Evolutionary conservation across 2,329 filamentous ascomycete genomes (phyloP).

Genomic region (Trichoderma guizhouense): DNA sequence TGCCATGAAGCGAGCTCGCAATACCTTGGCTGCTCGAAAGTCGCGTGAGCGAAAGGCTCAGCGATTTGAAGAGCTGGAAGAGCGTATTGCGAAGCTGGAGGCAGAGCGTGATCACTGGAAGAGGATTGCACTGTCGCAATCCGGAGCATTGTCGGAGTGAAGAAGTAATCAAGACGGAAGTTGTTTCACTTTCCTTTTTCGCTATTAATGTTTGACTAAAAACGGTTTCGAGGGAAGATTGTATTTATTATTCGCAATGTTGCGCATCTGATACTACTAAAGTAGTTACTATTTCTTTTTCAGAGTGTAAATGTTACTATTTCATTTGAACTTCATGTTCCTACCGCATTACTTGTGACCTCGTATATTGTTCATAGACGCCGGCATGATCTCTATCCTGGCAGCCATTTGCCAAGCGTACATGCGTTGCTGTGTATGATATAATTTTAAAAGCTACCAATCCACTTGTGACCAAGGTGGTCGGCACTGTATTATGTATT

Average conservation of each 20-base stretch:
- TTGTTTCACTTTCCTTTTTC: conserved; percentile 18
- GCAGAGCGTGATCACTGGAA: conserved; percentile 66
- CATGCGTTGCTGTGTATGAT: too few relatives aligned
- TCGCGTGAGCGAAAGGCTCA: conserved; percentile 83
- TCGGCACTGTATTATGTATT: too few relatives aligned
- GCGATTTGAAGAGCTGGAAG: conserved; percentile 71
- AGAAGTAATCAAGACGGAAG: conserved; percentile 16
- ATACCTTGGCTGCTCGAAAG: conserved; percentile 90
- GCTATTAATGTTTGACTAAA: conserved; percentile 15
- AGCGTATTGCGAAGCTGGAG: conserved; percentile 66
- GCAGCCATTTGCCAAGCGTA: too few relatives aligned
- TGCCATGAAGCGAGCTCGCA: conserved; percentile 91
- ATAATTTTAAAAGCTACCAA: too few relatives aligned
- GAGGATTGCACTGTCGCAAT: conserved; percentile 47
- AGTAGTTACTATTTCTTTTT: not conserved
- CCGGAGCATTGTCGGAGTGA: conserved; percentile 24
- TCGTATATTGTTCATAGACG: not conserved
- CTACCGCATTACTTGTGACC: not conserved
- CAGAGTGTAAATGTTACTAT: not conserved
- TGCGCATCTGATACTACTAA: not conserved
- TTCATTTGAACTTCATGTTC: not conserved
- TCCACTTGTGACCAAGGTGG: too few relatives aligned
- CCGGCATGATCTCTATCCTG: too few relatives aligned
- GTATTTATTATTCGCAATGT: not conserved
- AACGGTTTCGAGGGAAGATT: conserved; percentile 16